Base-by-base conservation (phyloP, 306 rosid genomes). In the Boehmeria nivea region DNA sequence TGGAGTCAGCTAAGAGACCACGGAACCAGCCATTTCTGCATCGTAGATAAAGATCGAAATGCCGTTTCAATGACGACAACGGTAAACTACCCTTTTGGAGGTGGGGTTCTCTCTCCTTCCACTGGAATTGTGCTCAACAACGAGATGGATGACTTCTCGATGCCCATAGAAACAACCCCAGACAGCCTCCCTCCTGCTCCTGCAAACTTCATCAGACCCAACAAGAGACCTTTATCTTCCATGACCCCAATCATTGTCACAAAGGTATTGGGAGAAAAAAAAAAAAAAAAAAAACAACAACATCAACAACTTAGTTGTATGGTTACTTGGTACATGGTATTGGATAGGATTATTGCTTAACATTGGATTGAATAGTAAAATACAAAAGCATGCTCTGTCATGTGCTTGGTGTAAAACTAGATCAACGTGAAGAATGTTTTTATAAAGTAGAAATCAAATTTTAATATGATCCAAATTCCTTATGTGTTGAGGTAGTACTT, bases 1-100 rank as follows among this genome's bases (percentile, higher is more conserved):
- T 91, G 98, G 96, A 77, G 74, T 74, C 98, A 87, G 74, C 83
- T 91, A n/a, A 67, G 82, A 73, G 96, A 91, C 73, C 89, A 82
- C 12, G 98, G 98, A 60, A 91, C 96, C 20, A 91, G 96, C 50
- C 98, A 91, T 80, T 74, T 87, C 68, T 80, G 98, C 68, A 60
- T 91, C 44, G 95, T 91, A 58, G 96, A 91, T 68, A 78, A 77
- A 56, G 95, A 87, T 38, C 71, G 98, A 72, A 91, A 91, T 51
- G 96, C 91, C 3, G 94, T 91, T 6, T 84, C 98, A 6, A 45
- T 91, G 68, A 91, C 98, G 64, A 74, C 87, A 20, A 70, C 82
- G 0, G 91, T 87, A 51, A 84, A 91, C 60, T 43, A 15, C 52
- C 52, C 56, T 49, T 91, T 91, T 64, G 98, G 96, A 23, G 83